Base-by-base conservation (phyloP, 75 land plant species). In the Larix kaempferi region DNA sequence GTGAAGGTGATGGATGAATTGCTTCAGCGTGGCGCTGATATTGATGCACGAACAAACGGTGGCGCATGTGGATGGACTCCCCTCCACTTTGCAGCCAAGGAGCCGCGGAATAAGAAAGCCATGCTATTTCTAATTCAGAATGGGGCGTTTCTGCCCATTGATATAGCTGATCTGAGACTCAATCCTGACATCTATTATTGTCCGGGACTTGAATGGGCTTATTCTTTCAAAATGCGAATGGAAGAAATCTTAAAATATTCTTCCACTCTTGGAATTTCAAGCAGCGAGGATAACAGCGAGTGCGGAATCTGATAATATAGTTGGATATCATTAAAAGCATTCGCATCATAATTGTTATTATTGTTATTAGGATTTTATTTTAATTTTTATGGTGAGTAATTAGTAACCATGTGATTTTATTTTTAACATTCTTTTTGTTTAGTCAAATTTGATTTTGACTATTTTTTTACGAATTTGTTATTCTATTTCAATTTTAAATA, bases 161-260 rank as follows among this genome's bases (percentile, higher is more conserved):
- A 95, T 78, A 89, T 95, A 35, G 63, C 78, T 33, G 98, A 95
- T 75, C 80, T 65, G 37, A 90, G 98, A 41, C 92, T 95, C 82
- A 95, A 95, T 75, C 98, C 98, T 14, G 93, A 93, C 6, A 89
- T 95, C 17, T 95, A 95, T 74, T 95, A 95, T 80, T 95, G 95
- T 71, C 83, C 91, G 26, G 95, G 92, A 14, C 88, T 95, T 59
- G 95, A 95, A 25, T 93, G 93, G 93, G 98, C 95, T 13, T 95
- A 95, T 71, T 89, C 91, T 54, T 44, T 44, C 8, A 0, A 44
- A 2, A 41, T n/a, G 44, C 0, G 6, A 0, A 41, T 0, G 44
- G 44, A 81, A 81, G 77, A 85, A 76, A 0, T 29, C 81, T 4
- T 80, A 71, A 27, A 5, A 41, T 41, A 5, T 41, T 41, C 44